These are phyloP conservation scores for Yamadazyma oceani DNA, from an alignment of 1,139 yeast species.

Conservation along the genomic window DNA sequence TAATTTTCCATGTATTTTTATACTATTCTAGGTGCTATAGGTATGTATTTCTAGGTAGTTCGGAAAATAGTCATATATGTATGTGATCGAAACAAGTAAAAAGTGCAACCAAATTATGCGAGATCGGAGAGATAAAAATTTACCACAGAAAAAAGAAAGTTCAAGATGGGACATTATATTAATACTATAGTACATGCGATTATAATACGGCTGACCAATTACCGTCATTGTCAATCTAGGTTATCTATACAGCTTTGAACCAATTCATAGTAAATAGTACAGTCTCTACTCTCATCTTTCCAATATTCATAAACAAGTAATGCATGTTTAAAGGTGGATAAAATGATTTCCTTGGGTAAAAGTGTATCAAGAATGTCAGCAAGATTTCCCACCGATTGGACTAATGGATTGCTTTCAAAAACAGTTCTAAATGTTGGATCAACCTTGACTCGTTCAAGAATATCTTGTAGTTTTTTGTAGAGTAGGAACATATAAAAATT, in stretches of 20 bases:
- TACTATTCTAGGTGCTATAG: neutral
- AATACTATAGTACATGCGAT: neutral
- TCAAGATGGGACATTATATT: neutral
- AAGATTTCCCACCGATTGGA: slow-evolving; percentile 13
- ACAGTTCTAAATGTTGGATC: slow-evolving; percentile 9
- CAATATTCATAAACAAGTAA: slow-evolving; percentile 36
- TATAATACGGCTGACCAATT: neutral
- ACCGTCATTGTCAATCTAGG: neutral
- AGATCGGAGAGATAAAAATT: slow-evolving; percentile 22
- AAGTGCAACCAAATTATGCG: slow-evolving; percentile 13
- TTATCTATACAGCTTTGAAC: slow-evolving; percentile 23
- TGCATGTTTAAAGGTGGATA: slow-evolving; percentile 31
- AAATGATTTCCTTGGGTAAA: slow-evolving; percentile 26
- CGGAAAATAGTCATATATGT: too few species aligned
- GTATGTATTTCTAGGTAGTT: too few species aligned
- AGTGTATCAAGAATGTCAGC: slow-evolving; percentile 16
- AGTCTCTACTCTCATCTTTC: slow-evolving; percentile 39
- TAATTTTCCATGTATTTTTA: slow-evolving; percentile 3
- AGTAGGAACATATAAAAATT: slow-evolving; percentile 39
- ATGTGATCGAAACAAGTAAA: too few species aligned
- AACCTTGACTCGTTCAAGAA: slow-evolving; percentile 13
- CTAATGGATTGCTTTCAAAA: slow-evolving; percentile 9
- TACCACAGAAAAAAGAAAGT: neutral
- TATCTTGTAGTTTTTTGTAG: slow-evolving; percentile 31
- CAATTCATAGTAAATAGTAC: slow-evolving; percentile 29